Evolutionary conservation across 306 rosid genomes (phyloP).

Genomic region (Cajanus cajan): DNA sequence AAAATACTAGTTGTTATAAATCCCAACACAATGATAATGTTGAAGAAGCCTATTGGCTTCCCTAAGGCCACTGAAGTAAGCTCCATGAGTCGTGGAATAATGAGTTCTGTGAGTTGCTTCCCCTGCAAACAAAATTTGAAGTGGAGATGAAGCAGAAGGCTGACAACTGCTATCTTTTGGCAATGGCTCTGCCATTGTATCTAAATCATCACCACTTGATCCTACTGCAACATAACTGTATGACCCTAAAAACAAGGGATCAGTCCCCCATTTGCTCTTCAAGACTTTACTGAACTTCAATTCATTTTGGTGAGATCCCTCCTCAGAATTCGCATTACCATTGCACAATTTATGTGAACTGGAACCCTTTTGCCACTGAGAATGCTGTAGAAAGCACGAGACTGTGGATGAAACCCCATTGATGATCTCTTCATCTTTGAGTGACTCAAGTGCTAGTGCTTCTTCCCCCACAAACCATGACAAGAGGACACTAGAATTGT

Average conservation of each 20-base stretch:
- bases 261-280: slow-evolving; percentile 78
- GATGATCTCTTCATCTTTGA: slow-evolving; percentile 66
- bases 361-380: slow-evolving; percentile 28
- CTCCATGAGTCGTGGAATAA: slow-evolving; percentile 99
- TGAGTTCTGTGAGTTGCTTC: slow-evolving; percentile 99
- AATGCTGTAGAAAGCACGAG: slow-evolving; percentile 45
- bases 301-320: slow-evolving; percentile 29
- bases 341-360: slow-evolving; percentile 41
- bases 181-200: slow-evolving; percentile 85
- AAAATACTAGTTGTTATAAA: slow-evolving; percentile 40
- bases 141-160: slow-evolving; percentile 46
- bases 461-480: slow-evolving; percentile 93
- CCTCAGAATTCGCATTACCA: slow-evolving; percentile 41
- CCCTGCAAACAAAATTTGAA: slow-evolving; percentile 93
- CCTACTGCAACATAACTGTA: slow-evolving; percentile 86
- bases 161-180: slow-evolving; percentile 48
- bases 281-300: slow-evolving; percentile 57
- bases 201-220: slow-evolving; percentile 87
- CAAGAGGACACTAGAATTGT: slow-evolving; percentile 65
- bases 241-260: slow-evolving; percentile 88
- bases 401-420: slow-evolving; percentile 68
- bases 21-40: slow-evolving; percentile 70
- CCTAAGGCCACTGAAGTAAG: slow-evolving; percentile 94
- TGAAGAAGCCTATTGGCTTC: slow-evolving; percentile 95
- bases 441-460: slow-evolving; percentile 76